Evolutionary conservation across 352 stramenopile species (phyloP).

Genomic region (Globisporangium cylindrosporum): DNA sequence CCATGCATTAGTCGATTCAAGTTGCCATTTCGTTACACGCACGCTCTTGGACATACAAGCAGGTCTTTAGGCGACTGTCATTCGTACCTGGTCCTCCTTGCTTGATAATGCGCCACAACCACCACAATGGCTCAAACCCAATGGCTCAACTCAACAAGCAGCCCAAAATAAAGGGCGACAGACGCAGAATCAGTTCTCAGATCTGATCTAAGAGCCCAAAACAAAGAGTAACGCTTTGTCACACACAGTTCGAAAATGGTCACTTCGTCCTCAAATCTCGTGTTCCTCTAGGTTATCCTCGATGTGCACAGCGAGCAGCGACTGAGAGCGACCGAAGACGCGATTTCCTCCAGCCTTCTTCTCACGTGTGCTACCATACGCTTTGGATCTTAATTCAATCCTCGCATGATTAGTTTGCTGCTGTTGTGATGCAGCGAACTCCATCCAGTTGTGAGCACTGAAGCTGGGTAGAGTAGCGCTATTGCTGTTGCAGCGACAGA

Average conservation of each 20-base stretch:
- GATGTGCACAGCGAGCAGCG: slow-evolving; percentile 13
- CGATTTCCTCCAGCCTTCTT: not conserved
- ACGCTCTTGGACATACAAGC: not conserved
- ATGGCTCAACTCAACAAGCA: too few species aligned
- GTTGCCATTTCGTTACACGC: too few species aligned
- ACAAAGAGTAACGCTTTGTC: too few species aligned
- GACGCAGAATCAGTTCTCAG: too few species aligned
- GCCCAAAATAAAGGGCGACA: too few species aligned
- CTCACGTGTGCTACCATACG: not conserved
- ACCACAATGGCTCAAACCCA: slow-evolving; percentile 4
- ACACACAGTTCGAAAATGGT: not conserved
- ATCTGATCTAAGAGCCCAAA: too few species aligned
- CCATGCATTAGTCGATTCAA: too few species aligned
- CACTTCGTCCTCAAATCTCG: not conserved
- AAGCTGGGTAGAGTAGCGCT: slow-evolving; percentile 25
- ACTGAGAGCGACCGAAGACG: slow-evolving; percentile 11
- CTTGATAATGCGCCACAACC: slow-evolving; percentile 7
- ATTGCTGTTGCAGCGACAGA: slow-evolving; percentile 17
- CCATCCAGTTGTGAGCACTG: slow-evolving; percentile 38
- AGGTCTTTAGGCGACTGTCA: not conserved
- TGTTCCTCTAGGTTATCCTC: slow-evolving; percentile 11
- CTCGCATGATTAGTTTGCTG: not conserved
- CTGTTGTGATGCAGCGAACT: slow-evolving; percentile 15
- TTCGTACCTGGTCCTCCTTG: slow-evolving; percentile 1
- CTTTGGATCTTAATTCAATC: not conserved